phyloP scores from a whole-genome alignment of 768 basidiomycete genomes.

The Trametes cinnabarina region DNA sequence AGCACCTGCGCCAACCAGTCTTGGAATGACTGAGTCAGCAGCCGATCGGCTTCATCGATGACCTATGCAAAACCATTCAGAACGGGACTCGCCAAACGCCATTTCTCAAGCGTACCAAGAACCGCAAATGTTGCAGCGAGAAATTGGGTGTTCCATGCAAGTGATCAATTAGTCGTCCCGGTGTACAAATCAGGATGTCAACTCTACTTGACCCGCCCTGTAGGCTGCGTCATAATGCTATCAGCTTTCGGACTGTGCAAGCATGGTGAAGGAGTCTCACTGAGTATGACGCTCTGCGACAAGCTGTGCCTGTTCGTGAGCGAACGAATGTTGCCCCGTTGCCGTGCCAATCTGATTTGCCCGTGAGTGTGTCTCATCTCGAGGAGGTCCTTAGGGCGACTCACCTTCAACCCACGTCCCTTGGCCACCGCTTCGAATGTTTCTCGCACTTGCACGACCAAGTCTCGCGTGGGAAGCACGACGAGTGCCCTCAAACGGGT shows the following conservation, averaged over 20 bases:
- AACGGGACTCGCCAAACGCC: not conserved
- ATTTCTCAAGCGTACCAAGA: constrained; percentile 57
- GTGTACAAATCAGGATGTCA: constrained; percentile 94
- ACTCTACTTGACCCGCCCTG: constrained; percentile 87
- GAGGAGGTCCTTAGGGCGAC: constrained; percentile 1
- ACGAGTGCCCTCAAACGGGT: constrained; percentile 86
- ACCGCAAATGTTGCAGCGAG: constrained; percentile 92
- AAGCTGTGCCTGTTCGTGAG: constrained; percentile 84
- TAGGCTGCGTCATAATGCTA: constrained; percentile 43
- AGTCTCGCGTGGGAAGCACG: constrained; percentile 90
- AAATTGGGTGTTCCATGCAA: constrained; percentile 85
- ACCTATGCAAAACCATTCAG: constrained; percentile 49
- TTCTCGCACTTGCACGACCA: constrained; percentile 89
- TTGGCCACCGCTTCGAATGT: constrained; percentile 83
- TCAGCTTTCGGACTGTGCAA: not conserved
- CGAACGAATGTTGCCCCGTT: constrained; percentile 92
- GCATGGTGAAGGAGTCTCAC: constrained; percentile 35
- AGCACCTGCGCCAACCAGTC: constrained; percentile 89
- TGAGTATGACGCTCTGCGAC: constrained; percentile 54
- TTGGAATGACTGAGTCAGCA: constrained; percentile 93
- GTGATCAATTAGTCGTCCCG: constrained; percentile 94
- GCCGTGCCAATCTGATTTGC: constrained; percentile 61
- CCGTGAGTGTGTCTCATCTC: not conserved
- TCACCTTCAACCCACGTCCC: constrained; percentile 84
- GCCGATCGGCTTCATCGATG: constrained; percentile 96